Conservation (phyloP, 169 alveolate species). For the Plasmodium chabaudi region DNA sequence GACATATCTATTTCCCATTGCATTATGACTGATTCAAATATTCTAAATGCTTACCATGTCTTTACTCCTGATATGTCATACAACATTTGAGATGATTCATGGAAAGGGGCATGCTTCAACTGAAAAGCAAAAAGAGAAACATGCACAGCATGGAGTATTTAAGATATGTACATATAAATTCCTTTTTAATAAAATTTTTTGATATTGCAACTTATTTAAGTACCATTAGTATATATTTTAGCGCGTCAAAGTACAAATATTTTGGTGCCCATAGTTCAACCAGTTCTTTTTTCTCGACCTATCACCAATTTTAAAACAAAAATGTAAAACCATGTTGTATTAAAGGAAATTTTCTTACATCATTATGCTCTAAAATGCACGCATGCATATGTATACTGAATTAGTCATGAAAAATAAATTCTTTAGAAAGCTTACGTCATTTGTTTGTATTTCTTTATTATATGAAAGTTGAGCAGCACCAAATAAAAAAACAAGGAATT, state of each 20-base stretch:
- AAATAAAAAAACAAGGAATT: conserved; percentile 95
- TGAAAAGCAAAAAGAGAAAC: conserved; percentile 2
- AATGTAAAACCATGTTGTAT: too few relatives aligned
- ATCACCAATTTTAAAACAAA: neutral
- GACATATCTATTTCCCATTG: neutral
- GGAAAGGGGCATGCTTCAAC: conserved; percentile 78
- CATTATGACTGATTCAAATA: neutral
- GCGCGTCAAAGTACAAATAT: conserved; percentile 57
- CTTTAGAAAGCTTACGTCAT: conserved; percentile 48
- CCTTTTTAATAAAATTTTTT: neutral
- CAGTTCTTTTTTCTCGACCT: conserved; percentile 57
- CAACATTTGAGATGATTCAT: conserved; percentile 94
- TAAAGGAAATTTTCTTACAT: too few relatives aligned
- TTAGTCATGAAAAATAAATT: conserved; percentile 40
- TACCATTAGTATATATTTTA: conserved; percentile 63
- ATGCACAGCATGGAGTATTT: neutral
- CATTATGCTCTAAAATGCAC: conserved; percentile 44
- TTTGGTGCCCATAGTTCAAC: conserved; percentile 69
- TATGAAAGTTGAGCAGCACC: conserved; percentile 96
- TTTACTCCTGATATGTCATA: conserved; percentile 92
- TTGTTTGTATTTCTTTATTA: conserved; percentile 77
- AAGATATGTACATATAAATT: neutral
- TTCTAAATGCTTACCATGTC: conserved; percentile 74
- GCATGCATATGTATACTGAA: conserved; percentile 91
- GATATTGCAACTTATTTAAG: neutral